Conservation (phyloP, 371 early-diverging fungal species). For the Mortierella sp. region DNA sequence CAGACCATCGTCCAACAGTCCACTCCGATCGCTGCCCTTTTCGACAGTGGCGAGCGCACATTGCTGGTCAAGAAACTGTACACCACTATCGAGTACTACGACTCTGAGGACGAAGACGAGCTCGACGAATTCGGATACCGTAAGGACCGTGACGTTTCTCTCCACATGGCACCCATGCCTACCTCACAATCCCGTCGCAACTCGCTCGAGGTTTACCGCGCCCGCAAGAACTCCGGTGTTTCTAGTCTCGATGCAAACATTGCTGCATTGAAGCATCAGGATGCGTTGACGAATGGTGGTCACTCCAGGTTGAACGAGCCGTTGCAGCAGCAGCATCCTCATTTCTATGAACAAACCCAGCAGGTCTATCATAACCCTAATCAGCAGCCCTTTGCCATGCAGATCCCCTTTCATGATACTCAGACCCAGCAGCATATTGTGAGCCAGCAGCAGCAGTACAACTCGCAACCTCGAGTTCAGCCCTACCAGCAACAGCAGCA, state of each 20-base stretch:
- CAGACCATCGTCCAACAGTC: not conserved
- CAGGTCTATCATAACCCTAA: not conserved
- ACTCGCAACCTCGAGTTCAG: not conserved
- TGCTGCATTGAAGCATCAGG: not conserved
- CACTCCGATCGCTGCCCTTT: not conserved
- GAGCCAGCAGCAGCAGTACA: not conserved
- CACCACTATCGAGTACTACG: conserved; percentile 31
- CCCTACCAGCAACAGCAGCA: not conserved
- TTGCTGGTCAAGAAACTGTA: conserved; percentile 26
- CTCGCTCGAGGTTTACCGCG: not conserved
- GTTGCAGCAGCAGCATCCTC: not conserved
- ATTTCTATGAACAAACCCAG: not conserved
- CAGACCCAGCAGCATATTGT: not conserved
- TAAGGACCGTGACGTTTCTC: conserved; percentile 31
- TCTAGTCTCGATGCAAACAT: not conserved
- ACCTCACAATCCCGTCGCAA: not conserved
- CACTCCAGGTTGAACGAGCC: not conserved
- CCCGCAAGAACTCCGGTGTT: not conserved
- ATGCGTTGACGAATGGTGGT: not conserved
- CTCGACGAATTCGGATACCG: conserved; percentile 29
- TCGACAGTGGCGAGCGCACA: conserved; percentile 3
- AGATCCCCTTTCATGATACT: not conserved
- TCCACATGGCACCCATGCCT: not conserved
- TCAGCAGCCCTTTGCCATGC: not conserved
- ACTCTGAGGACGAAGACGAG: conserved; percentile 24